Percentiles rank a stretch among this genome's conserved stretches.
Evolutionary conservation across 116 monocot genomes (phyloP).

Genomic region (Iris pallida): DNA sequence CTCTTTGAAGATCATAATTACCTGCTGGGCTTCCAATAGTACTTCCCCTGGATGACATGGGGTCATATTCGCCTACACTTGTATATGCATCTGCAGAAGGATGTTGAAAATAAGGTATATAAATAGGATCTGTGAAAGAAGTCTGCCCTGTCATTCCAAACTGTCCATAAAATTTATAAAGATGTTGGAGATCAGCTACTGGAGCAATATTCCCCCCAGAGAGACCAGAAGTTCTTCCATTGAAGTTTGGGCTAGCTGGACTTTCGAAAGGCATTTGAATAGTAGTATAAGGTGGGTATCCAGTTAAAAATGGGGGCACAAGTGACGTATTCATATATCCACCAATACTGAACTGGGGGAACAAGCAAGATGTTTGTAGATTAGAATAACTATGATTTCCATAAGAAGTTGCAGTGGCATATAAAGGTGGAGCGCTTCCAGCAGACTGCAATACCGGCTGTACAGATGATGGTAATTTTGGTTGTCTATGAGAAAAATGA

Average conservation of each 20-base stretch:
- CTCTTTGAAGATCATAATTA: conserved; percentile 41
- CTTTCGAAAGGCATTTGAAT: conserved; percentile 53
- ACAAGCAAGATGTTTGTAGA: conserved; percentile 49
- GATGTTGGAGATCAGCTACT: conserved; percentile 39
- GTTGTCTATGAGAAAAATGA: conserved; percentile 31
- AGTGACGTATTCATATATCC: conserved; percentile 51
- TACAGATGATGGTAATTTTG: conserved; percentile 32
- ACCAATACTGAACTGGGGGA: conserved; percentile 39
- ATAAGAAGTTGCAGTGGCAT: conserved; percentile 45
- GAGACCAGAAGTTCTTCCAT: conserved; percentile 28
- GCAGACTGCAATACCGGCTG: conserved; percentile 44
- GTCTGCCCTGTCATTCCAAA: conserved; percentile 40
- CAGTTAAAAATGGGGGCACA: conserved; percentile 45
- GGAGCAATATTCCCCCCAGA: conserved; percentile 20
- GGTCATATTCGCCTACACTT: conserved; percentile 41
- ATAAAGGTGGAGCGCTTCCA: conserved; percentile 42
- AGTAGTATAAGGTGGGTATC: conserved; percentile 55
- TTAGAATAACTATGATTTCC: conserved; percentile 46
- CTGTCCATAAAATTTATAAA: conserved; percentile 67
- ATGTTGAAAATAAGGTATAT: conserved; percentile 57
- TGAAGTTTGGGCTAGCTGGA: conserved; percentile 32
- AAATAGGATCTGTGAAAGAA: conserved; percentile 48
- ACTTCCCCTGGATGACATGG: conserved; percentile 27
- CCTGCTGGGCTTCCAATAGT: conserved; percentile 24
- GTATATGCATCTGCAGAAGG: conserved; percentile 45